Evolutionary conservation across 2,329 filamentous ascomycete genomes (phyloP), one percentile per base, ranked within the genome.

Genomic region (Epichloe uncinata): DNA sequence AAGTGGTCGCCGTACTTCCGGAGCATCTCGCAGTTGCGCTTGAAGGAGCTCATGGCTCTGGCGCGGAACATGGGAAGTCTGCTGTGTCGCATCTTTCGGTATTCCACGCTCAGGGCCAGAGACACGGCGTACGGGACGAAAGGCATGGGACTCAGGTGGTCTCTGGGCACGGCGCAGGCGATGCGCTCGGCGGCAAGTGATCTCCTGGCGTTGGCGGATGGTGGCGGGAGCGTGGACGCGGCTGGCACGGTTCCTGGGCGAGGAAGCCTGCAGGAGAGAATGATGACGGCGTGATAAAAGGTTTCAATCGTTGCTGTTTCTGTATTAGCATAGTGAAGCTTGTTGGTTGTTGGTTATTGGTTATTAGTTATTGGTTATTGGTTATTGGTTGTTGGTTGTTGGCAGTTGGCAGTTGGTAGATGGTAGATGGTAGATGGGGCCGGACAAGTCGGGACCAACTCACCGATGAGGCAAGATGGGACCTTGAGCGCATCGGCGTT

Each of bases 231-330:
- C 5, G 66, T 74, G 26, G 63, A 67, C 35, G 66, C 69, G 41
- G 65, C 68, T 1, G 66, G 62, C 34, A 62, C 52, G 18, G 66
- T 66, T 42, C 70, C 63, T 11, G 66, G 66, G 11, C 70, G 61
- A 3, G 73, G 67, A 5, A 75, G 69, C n/a, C 79, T 72, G 46
- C 77, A 81, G 0, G 79, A 82, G 2, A 83, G 65, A 8, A 83
- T 81, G 36, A 78, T 75, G 6, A 84, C 74, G 3, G 79, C 77
- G 56, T 83, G 78, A 56, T 84, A 84, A 15, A 84, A 73, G 1
- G 77, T 73, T 55, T 83, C 79, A 6, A 83, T 70, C 0, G 79
- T 81, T 7, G 72, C 78, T 79, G 37, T 5, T 12, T 16, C 36
- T 8, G 33, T 6, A 34, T 12, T 45, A 0, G 43, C 20, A 26